Base-by-base conservation (phyloP, 1,284 basidiomycete genomes). In the Pseudozyma flocculosa region DNA sequence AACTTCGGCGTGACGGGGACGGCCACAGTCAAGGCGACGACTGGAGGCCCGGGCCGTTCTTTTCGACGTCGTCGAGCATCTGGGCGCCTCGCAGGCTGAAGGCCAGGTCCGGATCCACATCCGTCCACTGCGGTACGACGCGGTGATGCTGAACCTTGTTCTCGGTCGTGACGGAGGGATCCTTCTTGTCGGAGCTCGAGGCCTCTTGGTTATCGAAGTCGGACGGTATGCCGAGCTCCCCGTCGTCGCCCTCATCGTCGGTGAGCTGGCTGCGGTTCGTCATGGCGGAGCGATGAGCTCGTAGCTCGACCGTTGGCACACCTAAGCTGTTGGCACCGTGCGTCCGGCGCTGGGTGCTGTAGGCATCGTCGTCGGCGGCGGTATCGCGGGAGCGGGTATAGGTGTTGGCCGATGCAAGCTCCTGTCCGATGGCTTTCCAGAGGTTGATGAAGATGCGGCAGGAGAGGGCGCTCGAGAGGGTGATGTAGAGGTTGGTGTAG, bases 361-460 rank as follows among this genome's bases (percentile, higher is more conserved):
- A 17, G 4, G 46, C 50, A 14, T 57, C 41, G 21, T 45, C 50
- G n/a, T 57, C 41, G 21, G 47, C 50, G 10, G 54, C 54, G 18
- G 51, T 53, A 23, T 65, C 57, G 2, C 47, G 57, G n/a, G 50
- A 43, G 2, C 55, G 46, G 50, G 44, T 54, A 24, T 57, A 65
- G 0, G 62, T 61, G 21, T 61, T 57, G 10, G 62, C 62, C 48
- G 61, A 30, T 9, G 62, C 62, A 21, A 65, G 29, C 41, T 65
- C 62, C 14, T 57, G 50, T 4, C 62, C 62, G 23, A 65, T 65
- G 15, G 62, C 62, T 48, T 65, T 65, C 62, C 62, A 65, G 14
- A 65, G 40, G 30, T 65, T 65, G 54, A 65, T 61, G 19, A 65
- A 65, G 37, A 65, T 45, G 9, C 62, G 47, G 22, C 62, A 65